Evolutionary conservation across 1,284 basidiomycete species (phyloP).

Genomic region (Irpex sp.): DNA sequence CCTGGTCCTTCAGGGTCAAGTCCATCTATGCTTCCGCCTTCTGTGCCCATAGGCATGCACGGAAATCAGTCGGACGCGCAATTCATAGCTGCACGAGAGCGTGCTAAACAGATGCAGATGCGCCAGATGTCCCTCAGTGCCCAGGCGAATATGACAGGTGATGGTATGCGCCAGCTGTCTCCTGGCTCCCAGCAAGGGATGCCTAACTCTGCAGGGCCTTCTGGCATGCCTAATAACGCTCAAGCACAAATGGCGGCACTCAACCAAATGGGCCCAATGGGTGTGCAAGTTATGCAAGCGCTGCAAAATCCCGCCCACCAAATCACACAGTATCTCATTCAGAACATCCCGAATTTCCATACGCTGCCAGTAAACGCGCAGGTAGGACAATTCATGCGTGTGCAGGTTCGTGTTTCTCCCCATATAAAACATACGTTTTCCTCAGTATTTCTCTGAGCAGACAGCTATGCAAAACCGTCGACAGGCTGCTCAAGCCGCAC

Average conservation of each 20-base stretch:
- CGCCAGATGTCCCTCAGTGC: slow-evolving; percentile 29
- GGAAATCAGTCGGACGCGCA: slow-evolving; percentile 27
- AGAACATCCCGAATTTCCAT: slow-evolving; percentile 51
- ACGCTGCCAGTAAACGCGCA: slow-evolving; percentile 49
- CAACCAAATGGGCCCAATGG: slow-evolving; percentile 27
- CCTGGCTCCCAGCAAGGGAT: slow-evolving; percentile 28
- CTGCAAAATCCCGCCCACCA: slow-evolving; percentile 56
- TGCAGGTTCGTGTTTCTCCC: slow-evolving; percentile 42
- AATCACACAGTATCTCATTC: slow-evolving; percentile 51
- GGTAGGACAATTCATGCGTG: slow-evolving; percentile 50
- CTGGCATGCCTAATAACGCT: slow-evolving; percentile 15
- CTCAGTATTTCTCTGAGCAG: neutral
- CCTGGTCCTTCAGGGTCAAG: slow-evolving; percentile 6
- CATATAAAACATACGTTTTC: neutral
- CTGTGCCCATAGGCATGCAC: slow-evolving; percentile 21
- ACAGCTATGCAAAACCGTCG: slow-evolving; percentile 18
- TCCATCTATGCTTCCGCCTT: slow-evolving; percentile 25
- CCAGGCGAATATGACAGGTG: slow-evolving; percentile 25
- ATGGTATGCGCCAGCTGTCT: slow-evolving; percentile 38
- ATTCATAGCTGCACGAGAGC: slow-evolving; percentile 29
- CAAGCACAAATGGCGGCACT: slow-evolving; percentile 21
- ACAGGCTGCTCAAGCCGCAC: slow-evolving; percentile 14
- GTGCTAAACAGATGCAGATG: slow-evolving; percentile 44
- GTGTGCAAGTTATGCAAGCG: slow-evolving; percentile 44
- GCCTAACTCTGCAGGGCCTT: slow-evolving; percentile 19